Conservation (phyloP, 1,139 yeast species). For the Scheffersomyces insectosa region DNA sequence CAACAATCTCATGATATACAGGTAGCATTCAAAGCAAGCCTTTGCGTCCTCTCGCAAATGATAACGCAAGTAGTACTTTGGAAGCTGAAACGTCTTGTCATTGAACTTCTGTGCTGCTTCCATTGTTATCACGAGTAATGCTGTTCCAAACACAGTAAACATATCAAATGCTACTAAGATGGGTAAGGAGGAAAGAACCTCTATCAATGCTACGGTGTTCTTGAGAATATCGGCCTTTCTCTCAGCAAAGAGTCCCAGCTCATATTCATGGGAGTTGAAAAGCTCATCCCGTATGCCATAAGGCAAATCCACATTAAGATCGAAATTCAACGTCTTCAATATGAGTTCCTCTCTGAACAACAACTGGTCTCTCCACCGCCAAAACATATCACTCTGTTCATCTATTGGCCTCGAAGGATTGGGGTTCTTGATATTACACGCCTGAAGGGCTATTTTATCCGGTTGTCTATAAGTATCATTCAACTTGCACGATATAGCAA, state of each 20-base stretch:
- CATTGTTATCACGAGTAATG: constrained; percentile 28
- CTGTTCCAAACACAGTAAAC: constrained; percentile 34
- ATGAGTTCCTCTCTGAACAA: constrained; percentile 46
- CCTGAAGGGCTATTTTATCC: constrained; percentile 43
- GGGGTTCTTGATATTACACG: constrained; percentile 34
- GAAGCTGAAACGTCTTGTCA: constrained; percentile 19
- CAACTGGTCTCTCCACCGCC: constrained; percentile 51
- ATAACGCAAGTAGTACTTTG: constrained; percentile 20
- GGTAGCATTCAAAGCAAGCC: constrained; percentile 34
- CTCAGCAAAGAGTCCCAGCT: constrained; percentile 16
- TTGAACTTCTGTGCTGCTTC: constrained; percentile 31
- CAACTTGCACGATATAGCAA: constrained; percentile 45
- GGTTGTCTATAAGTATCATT: constrained; percentile 47
- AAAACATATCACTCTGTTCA: constrained; percentile 43
- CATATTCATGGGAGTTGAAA: constrained; percentile 4
- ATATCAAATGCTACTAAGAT: constrained; percentile 37
- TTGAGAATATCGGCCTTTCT: constrained; percentile 33
- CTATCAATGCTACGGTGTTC: constrained; percentile 37
- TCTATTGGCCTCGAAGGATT: constrained; percentile 32
- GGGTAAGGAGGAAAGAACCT: constrained; percentile 44
- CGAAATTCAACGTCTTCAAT: constrained; percentile 41
- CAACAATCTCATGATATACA: constrained; percentile 31
- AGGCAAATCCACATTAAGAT: constrained; percentile 40
- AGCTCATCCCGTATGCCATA: constrained; percentile 34
- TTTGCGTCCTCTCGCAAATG: constrained; percentile 19